Evolutionary conservation across 345 rosid genomes (phyloP).

Genomic region (Citrus medica): DNA sequence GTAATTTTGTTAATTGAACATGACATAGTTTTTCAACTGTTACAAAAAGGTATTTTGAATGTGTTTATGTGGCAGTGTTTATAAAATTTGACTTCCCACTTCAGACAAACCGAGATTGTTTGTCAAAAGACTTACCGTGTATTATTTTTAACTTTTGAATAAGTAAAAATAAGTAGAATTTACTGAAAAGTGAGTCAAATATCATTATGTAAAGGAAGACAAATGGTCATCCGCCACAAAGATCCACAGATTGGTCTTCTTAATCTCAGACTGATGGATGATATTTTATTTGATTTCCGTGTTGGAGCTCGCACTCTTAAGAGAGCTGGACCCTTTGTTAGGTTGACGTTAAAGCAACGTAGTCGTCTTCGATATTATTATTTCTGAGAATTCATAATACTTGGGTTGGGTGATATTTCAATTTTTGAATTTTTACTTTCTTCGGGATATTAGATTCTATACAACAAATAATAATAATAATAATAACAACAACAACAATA

Average conservation of each 20-base stretch:
- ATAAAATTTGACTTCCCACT: neutral
- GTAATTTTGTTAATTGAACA: conserved; percentile 17
- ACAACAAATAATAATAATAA: neutral
- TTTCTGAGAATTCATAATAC: neutral
- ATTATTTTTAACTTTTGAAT: too few species aligned
- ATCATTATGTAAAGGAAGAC: too few species aligned
- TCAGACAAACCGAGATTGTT: neutral
- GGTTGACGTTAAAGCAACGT: too few species aligned
- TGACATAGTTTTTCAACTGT: conserved; percentile 16
- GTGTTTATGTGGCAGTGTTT: conserved; percentile 17
- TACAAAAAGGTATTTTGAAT: conserved; percentile 4
- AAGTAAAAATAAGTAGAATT: too few species aligned
- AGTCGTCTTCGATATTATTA: neutral
- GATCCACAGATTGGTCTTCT: too few species aligned
- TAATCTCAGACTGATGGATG: too few species aligned
- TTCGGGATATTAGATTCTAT: neutral
- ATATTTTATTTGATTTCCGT: too few species aligned
- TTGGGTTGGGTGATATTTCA: neutral
- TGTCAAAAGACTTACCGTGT: neutral
- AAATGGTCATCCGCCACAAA: too few species aligned
- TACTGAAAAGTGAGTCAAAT: too few species aligned
- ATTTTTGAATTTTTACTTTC: neutral
- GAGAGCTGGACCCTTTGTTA: too few species aligned
- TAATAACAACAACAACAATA: too few species aligned
- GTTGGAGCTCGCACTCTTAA: too few species aligned